These are phyloP conservation scores for Pichia gijzeniarum DNA, from an alignment of 805 yeast genomes.

Conservation along the genomic window DNA sequence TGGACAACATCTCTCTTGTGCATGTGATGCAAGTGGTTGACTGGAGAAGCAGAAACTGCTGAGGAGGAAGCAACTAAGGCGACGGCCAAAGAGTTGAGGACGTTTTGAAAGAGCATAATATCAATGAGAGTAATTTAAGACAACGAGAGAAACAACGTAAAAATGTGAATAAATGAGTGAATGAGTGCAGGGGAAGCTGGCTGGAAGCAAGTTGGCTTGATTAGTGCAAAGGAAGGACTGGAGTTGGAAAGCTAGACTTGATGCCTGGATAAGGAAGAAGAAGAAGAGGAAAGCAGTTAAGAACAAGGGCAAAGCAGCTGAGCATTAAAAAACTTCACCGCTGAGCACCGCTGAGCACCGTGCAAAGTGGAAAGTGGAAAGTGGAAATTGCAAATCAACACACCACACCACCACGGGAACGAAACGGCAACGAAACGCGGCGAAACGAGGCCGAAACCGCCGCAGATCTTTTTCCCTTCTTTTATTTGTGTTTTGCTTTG, in stretches of 20 bases:
- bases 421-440: no score
- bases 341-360: no score
- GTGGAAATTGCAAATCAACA: no score
- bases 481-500: no score
- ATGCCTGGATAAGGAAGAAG: neutral
- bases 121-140: neutral
- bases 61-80: conserved; percentile 45
- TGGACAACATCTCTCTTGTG: conserved; percentile 51
- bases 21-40: conserved; percentile 52
- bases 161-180: no score
- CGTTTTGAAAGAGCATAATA: conserved; percentile 21
- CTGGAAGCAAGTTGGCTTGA: neutral
- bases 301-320: neutral
- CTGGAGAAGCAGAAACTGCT: conserved; percentile 57
- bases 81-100: conserved; percentile 32
- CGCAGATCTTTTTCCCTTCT: no score
- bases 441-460: no score
- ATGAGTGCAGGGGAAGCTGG: conserved; percentile 10
- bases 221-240: conserved; percentile 16
- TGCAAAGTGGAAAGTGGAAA: no score
- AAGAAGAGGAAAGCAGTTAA: neutral
- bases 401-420: no score
- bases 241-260: conserved; percentile 14
- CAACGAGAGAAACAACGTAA: neutral
- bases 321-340: neutral